Percentiles rank a stretch among this genome's conserved stretches.
These are phyloP conservation scores for Aegilops tauschii DNA, from an alignment of 176 grass and related monocot species.

Conservation along the genomic window DNA sequence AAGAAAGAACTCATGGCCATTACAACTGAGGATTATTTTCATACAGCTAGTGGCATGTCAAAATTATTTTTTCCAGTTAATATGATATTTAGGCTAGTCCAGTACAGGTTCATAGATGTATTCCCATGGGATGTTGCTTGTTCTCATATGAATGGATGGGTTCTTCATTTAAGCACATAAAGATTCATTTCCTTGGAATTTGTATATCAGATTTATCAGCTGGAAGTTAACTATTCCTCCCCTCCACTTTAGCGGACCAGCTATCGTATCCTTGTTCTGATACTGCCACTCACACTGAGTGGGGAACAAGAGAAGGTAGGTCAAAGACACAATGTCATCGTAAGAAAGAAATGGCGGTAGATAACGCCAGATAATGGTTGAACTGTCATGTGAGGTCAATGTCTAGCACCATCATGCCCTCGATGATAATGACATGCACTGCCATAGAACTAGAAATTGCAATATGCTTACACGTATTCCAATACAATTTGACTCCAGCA, in stretches of 20 bases:
- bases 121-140: background rate
- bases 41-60: too few relatives aligned
- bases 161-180: background rate
- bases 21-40: background rate
- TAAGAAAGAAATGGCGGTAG: background rate
- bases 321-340: background rate
- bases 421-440: slow-evolving; percentile 4
- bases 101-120: background rate
- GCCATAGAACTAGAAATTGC: background rate
- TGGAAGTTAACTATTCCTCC: background rate
- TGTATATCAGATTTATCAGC: background rate
- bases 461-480: background rate
- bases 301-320: slow-evolving; percentile 25
- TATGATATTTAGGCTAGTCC: background rate
- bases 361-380: background rate
- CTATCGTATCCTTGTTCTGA: background rate
- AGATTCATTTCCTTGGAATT: background rate
- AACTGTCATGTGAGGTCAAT: slow-evolving; percentile 21
- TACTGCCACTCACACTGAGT: background rate
- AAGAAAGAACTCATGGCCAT: background rate
- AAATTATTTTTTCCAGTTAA: background rate
- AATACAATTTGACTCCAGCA: background rate
- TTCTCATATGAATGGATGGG: background rate
- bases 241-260: background rate
- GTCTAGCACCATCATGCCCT: slow-evolving; percentile 4